A percentile compares a stretch with the other conserved stretches of the same genome.
Conservation (phyloP, 202 grass and related monocot genomes). For the Panicum virgatum region DNA sequence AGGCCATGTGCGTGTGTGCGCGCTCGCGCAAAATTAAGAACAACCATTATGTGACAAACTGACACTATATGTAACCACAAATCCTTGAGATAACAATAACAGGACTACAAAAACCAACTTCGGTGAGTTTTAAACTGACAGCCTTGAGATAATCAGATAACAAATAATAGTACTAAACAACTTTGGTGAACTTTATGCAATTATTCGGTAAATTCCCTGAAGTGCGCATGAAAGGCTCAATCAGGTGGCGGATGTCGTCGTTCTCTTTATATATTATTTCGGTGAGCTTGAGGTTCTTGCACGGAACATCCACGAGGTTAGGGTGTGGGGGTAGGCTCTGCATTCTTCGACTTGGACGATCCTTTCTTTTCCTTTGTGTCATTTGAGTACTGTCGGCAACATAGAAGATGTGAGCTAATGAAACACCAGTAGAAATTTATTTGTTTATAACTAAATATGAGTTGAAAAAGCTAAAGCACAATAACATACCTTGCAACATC, state of each 20-base stretch:
- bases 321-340: neutral
- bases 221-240: neutral
- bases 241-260: neutral
- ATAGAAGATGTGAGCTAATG: neutral
- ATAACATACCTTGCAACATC: neutral
- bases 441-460: neutral
- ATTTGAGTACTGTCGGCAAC: neutral
- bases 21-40: too few relatives aligned
- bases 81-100: too few relatives aligned
- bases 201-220: neutral
- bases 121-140: too few relatives aligned
- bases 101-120: too few relatives aligned
- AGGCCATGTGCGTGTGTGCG: too few relatives aligned
- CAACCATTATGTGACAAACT: too few relatives aligned
- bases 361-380: neutral
- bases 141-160: too few relatives aligned
- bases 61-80: too few relatives aligned
- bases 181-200: neutral
- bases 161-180: neutral
- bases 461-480: neutral
- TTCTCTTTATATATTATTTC: neutral
- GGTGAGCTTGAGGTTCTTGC: conserved; percentile 13
- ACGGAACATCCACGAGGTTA: neutral
- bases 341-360: neutral
- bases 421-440: too few relatives aligned